A percentile compares a stretch with the other conserved stretches of the same genome.
Evolutionary conservation across 345 rosid species (phyloP).

Genomic region (Bruguiera gymnorhiza): DNA sequence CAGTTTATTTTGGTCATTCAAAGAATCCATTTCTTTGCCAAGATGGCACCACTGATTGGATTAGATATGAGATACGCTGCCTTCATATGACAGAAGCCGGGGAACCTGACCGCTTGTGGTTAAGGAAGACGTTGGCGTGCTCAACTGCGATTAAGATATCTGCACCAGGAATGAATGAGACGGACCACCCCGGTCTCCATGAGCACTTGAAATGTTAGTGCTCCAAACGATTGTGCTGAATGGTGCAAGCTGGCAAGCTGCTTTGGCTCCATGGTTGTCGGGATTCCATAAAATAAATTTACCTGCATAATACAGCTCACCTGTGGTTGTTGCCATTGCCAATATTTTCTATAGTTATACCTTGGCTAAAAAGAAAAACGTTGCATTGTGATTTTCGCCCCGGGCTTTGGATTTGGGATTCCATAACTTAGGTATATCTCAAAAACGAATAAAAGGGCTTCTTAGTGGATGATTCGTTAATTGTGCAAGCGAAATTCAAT

Average conservation of each 20-base stretch:
- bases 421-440: no score
- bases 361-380: conserved; percentile 65
- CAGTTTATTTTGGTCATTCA: neutral
- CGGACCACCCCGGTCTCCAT: conserved; percentile 34
- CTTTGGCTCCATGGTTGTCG: conserved; percentile 63
- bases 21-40: conserved; percentile 42
- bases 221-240: conserved; percentile 34
- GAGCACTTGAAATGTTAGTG: conserved; percentile 41
- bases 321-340: conserved; percentile 44
- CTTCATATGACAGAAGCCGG: conserved; percentile 43
- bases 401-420: no score
- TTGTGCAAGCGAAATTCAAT: no score
- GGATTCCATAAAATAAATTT: conserved; percentile 62
- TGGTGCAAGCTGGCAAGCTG: conserved; percentile 51
- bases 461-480: no score
- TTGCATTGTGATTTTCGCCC: conserved; percentile 41
- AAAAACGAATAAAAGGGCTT: no score
- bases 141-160: conserved; percentile 43
- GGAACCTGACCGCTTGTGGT: conserved; percentile 35
- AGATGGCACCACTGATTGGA: conserved; percentile 38
- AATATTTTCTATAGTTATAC: conserved; percentile 53
- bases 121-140: conserved; percentile 40
- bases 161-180: conserved; percentile 46
- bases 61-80: conserved; percentile 51
- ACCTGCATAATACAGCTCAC: conserved; percentile 42